phyloP scores from a whole-genome alignment of 192 early-diverging fungal genomes.

The Backusella tuberculispora region DNA sequence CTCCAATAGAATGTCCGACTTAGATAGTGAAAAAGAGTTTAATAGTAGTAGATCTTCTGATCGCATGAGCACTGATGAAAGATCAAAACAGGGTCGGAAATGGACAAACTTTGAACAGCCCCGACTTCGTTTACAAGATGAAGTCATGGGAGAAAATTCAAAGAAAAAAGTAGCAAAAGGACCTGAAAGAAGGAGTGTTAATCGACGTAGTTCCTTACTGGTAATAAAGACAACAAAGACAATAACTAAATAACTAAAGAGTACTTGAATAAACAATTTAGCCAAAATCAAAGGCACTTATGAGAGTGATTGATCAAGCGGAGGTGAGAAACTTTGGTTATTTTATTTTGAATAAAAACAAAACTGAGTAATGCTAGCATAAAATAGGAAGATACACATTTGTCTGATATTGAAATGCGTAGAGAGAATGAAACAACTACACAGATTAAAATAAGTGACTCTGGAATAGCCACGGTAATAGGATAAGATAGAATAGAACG shows the following conservation, averaged over 20 bases:
- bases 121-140: neutral
- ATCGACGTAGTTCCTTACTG: conserved; percentile 32
- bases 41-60: conserved; percentile 23
- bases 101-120: neutral
- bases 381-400: conserved; percentile 35
- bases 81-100: neutral
- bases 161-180: conserved; percentile 2
- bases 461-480: neutral
- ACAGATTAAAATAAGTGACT: conserved; percentile 20
- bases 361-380: conserved; percentile 4
- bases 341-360: neutral
- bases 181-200: conserved; percentile 34
- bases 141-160: conserved; percentile 17
- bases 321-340: conserved; percentile 24
- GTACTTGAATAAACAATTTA: neutral
- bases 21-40: conserved; percentile 18
- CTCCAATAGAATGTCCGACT: conserved; percentile 23
- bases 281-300: conserved; percentile 35
- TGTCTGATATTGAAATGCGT: conserved; percentile 38
- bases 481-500: neutral
- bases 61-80: conserved; percentile 35
- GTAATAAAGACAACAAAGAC: conserved; percentile 14
- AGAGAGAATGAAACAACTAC: conserved; percentile 32
- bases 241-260: neutral
- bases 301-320: conserved; percentile 29